Evolutionary conservation across 108 stramenopile species (phyloP).

Genomic region (Craspedostauros australis): DNA sequence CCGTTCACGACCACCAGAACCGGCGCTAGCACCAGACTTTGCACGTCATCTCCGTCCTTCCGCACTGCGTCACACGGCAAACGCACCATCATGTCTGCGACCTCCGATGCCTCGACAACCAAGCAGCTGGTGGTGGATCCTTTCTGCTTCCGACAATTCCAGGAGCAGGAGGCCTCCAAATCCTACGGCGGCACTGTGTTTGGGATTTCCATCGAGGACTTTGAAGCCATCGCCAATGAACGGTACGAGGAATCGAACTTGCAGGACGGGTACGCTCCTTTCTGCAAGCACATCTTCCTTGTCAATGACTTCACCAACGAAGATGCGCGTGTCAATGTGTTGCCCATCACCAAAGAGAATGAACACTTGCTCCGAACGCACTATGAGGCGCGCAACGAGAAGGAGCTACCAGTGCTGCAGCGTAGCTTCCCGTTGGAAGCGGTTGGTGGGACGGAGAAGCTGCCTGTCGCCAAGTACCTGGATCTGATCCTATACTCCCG

Average conservation of each 20-base stretch:
- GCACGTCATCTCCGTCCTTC: too few species aligned
- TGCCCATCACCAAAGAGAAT: constrained; percentile 79
- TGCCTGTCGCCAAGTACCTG: constrained; percentile 81
- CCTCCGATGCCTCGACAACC: too few species aligned
- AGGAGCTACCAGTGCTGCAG: constrained; percentile 87
- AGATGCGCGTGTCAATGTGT: constrained; percentile 60
- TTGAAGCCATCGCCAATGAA: constrained; percentile 69
- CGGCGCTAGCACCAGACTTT: too few species aligned
- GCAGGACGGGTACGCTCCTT: constrained; percentile 93
- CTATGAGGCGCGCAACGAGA: constrained; percentile 87
- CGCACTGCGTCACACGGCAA: too few species aligned
- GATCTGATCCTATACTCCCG: constrained; percentile 94
- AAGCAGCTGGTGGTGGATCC: constrained; percentile 70
- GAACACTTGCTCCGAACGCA: constrained; percentile 66
- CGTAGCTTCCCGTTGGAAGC: constrained; percentile 68
- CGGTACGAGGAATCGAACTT: constrained; percentile 50
- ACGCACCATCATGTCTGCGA: too few species aligned
- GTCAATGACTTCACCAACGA: constrained; percentile 68
- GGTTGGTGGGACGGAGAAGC: constrained; percentile 28
- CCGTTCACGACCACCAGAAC: too few species aligned
- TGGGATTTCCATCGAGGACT: constrained; percentile 46
- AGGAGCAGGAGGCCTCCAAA: constrained; percentile 42
- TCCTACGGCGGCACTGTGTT: constrained; percentile 68
- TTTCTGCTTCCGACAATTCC: constrained; percentile 81
- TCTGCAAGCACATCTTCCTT: constrained; percentile 98